phyloP scores from a whole-genome alignment of 192 early-diverging fungal species.

The Coemansia furcata region DNA sequence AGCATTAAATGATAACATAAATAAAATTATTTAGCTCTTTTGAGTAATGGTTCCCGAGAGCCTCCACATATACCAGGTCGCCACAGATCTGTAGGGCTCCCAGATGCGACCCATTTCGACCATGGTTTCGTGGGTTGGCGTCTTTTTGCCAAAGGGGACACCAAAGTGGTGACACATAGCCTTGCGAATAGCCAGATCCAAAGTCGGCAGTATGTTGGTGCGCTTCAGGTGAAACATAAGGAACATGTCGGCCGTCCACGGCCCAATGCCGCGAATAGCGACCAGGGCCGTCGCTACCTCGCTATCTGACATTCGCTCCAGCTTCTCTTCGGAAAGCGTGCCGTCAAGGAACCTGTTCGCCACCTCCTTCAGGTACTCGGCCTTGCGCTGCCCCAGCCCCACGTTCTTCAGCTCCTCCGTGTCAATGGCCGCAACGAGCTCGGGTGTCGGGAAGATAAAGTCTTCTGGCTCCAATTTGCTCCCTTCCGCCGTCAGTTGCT shows the following conservation, averaged over 20 bases:
- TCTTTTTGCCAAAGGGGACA: constrained; percentile 51
- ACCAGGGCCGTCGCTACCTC: constrained; percentile 56
- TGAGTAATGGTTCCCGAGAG: constrained; percentile 43
- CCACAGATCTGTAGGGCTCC: constrained; percentile 65
- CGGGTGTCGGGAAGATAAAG: constrained; percentile 58
- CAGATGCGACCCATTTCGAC: constrained; percentile 54
- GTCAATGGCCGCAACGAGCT: constrained; percentile 52
- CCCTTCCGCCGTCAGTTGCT: not conserved
- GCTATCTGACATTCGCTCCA: constrained; percentile 57
- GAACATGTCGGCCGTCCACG: constrained; percentile 75
- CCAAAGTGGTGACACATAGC: constrained; percentile 65
- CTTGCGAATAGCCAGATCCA: constrained; percentile 65
- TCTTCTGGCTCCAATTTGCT: constrained; percentile 3
- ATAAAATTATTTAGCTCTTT: constrained; percentile 15
- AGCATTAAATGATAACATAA: not conserved
- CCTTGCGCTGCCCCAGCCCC: constrained; percentile 49
- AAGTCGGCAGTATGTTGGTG: constrained; percentile 66
- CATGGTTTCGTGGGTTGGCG: constrained; percentile 57
- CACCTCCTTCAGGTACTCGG: constrained; percentile 66
- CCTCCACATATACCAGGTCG: constrained; percentile 69
- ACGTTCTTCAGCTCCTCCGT: constrained; percentile 28
- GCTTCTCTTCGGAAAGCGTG: constrained; percentile 43
- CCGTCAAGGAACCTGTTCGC: constrained; percentile 59
- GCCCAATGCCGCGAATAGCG: constrained; percentile 65
- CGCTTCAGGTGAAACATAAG: constrained; percentile 70